Evolutionary conservation across 805 yeast genomes (phyloP).

Genomic region (Sungouiozyma intestinalis): DNA sequence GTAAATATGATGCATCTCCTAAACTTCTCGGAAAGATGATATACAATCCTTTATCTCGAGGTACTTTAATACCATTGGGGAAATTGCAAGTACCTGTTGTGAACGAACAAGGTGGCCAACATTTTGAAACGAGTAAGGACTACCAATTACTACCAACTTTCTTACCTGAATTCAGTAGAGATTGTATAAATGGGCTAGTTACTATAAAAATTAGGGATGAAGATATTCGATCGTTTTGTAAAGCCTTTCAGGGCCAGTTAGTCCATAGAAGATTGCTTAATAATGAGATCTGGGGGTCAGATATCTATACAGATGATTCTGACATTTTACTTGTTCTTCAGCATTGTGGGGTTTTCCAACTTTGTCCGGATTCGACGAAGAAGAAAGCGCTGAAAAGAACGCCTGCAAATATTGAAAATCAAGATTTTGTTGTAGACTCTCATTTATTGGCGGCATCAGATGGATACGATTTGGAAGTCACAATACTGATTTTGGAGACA

Average conservation of each 20-base stretch:
- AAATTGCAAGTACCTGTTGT: not conserved
- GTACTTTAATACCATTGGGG: not conserved
- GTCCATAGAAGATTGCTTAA: constrained; percentile 33
- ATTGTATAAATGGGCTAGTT: constrained; percentile 16
- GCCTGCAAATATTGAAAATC: constrained; percentile 33
- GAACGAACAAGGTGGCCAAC: not conserved
- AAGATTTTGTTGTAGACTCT: constrained; percentile 22
- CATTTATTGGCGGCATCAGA: constrained; percentile 10
- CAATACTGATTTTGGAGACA: constrained; percentile 50
- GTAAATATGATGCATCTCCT: constrained; percentile 5
- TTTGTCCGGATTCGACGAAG: constrained; percentile 25
- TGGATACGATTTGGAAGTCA: constrained; percentile 27
- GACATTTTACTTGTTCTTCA: constrained; percentile 65
- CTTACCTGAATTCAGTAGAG: constrained; percentile 15
- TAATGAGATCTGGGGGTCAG: constrained; percentile 78
- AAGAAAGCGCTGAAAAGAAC: constrained; percentile 23
- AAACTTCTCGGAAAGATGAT: constrained; percentile 8
- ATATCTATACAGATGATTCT: constrained; percentile 88
- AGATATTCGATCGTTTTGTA: constrained; percentile 18
- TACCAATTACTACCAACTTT: constrained; percentile 10
- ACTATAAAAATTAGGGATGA: constrained; percentile 16
- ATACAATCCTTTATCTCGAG: constrained; percentile 17
- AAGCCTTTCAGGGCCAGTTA: not conserved
- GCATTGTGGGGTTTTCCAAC: constrained; percentile 57
- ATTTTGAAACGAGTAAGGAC: not conserved